These are phyloP conservation scores for Hypsizygus marmoreus DNA, from an alignment of 768 basidiomycete genomes.

Conservation along the genomic window DNA sequence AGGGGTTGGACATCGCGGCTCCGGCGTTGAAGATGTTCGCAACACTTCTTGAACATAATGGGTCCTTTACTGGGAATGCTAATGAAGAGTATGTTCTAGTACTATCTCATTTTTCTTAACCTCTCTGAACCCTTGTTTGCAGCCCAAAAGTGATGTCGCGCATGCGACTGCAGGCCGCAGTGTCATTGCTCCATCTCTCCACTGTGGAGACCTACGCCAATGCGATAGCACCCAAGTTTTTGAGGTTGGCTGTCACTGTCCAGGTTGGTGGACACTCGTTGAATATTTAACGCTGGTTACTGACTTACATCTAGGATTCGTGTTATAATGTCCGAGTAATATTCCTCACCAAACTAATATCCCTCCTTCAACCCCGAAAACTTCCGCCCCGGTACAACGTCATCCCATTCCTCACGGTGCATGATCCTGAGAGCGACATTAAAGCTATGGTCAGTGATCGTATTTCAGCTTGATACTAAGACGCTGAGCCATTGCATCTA, in stretches of 20 bases:
- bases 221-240: constrained; percentile 61
- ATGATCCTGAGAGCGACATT: constrained; percentile 88
- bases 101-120: too few species aligned
- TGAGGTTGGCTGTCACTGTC: constrained; percentile 67
- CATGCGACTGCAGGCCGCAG: constrained; percentile 80
- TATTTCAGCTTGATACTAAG: constrained; percentile 5
- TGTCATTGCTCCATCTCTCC: constrained; percentile 78
- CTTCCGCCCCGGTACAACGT: constrained; percentile 75
- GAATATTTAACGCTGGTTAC: constrained; percentile 1
- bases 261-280: constrained; percentile 72
- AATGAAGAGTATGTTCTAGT: constrained; percentile 53
- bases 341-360: constrained; percentile 76
- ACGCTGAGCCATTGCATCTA: constrained; percentile 26
- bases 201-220: constrained; percentile 58
- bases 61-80: constrained; percentile 52
- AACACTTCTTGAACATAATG: constrained; percentile 68
- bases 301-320: constrained; percentile 60
- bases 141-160: constrained; percentile 71
- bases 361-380: constrained; percentile 63
- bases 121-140: too few species aligned
- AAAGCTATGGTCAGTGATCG: constrained; percentile 55
- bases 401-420: constrained; percentile 84
- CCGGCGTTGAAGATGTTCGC: constrained; percentile 80
- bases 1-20: constrained; percentile 64
- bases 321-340: constrained; percentile 82